Evolutionary conservation across 1,139 yeast species (phyloP), one percentile per base, ranked within the genome.

Genomic region (Pichia sp.): DNA sequence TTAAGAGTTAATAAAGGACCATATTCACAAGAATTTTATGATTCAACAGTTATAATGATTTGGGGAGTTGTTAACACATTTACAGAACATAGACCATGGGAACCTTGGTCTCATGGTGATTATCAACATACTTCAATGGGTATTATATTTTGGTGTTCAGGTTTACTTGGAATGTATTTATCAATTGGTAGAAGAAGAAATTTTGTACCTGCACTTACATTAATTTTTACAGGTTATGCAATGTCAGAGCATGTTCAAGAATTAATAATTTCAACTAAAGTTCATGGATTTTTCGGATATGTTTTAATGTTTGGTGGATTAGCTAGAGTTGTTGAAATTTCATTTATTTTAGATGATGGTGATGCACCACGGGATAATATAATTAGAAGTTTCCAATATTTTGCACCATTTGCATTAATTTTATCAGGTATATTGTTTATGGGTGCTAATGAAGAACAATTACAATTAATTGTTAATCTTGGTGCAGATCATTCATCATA

Each of bases 121-220:
- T 87, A 82, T 61, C 96, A 89, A 65, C 97, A 89, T 63, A 87
- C 97, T 0, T 78, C 95, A 27, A 87, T 90, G 96, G 97, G 97
- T 2, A 84, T 90, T 47, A 74, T 90, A 35, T 90, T 97, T 95
- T 89, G 96, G 94, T 78, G 87, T 46, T 95, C 96, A 41, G 97
- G 97, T 2, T 68, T 87, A 53, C 66, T 87, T 24, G 97, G 97
- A 0, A 71, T 90, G 55, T 84, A 76, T 64, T 66, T 89, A 42
- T 76, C 95, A 2, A 66, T 82, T 56, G 73, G 74, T 43, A 79
- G 83, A 30, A 68, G 67, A 46, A 73, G 97, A 52, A 76, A 85
- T 38, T 85, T 82, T 57, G 67, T 90, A 32, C 97, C 97, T 4
- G 82, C 95, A 1, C 56, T 87, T 35, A 76, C 92, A 41, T 74